Evolutionary conservation across 768 basidiomycete species (phyloP).

Genomic region (Lactarius akahatsu): DNA sequence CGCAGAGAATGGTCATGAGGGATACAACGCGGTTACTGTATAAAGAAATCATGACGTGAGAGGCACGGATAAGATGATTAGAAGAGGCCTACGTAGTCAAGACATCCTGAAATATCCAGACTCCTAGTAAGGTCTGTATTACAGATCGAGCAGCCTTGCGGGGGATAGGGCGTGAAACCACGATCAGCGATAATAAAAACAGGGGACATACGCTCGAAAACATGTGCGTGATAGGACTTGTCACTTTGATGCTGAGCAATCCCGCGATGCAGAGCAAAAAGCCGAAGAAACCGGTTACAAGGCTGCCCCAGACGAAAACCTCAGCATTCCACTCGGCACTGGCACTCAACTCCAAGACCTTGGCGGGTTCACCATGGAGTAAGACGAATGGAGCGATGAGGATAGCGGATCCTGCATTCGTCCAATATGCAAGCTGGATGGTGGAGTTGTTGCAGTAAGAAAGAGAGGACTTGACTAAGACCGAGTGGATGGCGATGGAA

Average conservation of each 20-base stretch:
- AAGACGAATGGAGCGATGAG: conserved; percentile 64
- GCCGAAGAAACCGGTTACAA: conserved; percentile 74
- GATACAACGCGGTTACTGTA: conserved; percentile 27
- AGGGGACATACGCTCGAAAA: conserved; percentile 62
- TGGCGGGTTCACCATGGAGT: conserved; percentile 51
- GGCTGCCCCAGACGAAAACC: conserved; percentile 61
- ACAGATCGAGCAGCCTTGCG: conserved; percentile 75
- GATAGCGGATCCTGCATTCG: conserved; percentile 65
- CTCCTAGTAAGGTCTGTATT: conserved; percentile 77
- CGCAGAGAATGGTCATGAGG: conserved; percentile 60
- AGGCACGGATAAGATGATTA: background rate
- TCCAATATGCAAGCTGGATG: conserved; percentile 77
- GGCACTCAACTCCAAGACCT: conserved; percentile 42
- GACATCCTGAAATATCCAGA: conserved; percentile 72
- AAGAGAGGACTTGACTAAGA: conserved; percentile 69
- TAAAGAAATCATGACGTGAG: conserved; percentile 7
- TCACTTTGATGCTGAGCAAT: conserved; percentile 77
- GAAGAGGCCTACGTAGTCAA: conserved; percentile 55
- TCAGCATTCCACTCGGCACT: conserved; percentile 48
- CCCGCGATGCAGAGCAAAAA: conserved; percentile 80
- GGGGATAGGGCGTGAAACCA: background rate
- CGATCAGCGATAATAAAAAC: background rate
- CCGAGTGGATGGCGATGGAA: conserved; percentile 74
- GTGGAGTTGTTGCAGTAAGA: conserved; percentile 68
- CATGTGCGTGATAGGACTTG: conserved; percentile 84